phyloP scores from a whole-genome alignment of 2,329 filamentous ascomycete genomes.

The Monilinia fructicola region DNA sequence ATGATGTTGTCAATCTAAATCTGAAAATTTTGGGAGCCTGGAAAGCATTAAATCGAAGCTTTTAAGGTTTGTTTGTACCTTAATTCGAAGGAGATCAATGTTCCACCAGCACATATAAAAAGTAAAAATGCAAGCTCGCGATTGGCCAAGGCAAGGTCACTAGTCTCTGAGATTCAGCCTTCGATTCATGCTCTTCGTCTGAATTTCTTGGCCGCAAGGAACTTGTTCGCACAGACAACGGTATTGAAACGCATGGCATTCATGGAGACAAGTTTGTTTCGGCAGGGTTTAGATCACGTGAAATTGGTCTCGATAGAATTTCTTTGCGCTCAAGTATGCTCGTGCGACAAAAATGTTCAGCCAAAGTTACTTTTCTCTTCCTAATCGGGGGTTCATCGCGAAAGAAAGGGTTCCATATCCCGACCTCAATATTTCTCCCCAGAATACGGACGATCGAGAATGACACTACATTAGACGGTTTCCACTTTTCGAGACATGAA shows the following conservation, averaged over 20 bases:
- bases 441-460: not conserved
- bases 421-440: not conserved
- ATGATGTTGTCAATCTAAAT: not conserved
- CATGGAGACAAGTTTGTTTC: not conserved
- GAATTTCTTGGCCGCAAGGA: not conserved
- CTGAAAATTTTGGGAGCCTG: not conserved
- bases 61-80: not conserved
- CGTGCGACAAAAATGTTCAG: conserved; percentile 1
- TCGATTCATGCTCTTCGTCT: not conserved
- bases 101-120: not conserved
- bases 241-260: conserved; percentile 1
- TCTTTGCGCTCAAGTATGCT: not conserved
- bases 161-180: not conserved
- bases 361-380: not conserved
- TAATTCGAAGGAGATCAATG: not conserved
- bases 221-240: not conserved
- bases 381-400: conserved; percentile 4
- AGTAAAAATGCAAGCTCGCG: not conserved
- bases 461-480: not conserved
- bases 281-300: not conserved
- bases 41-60: not conserved
- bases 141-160: not conserved
- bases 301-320: not conserved
- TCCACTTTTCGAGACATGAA: not conserved
- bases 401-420: not conserved